A percentile compares a stretch with the other conserved stretches of the same genome.
phyloP scores from a whole-genome alignment of 139 green algal genomes.

The Picochlorum sp. region DNA sequence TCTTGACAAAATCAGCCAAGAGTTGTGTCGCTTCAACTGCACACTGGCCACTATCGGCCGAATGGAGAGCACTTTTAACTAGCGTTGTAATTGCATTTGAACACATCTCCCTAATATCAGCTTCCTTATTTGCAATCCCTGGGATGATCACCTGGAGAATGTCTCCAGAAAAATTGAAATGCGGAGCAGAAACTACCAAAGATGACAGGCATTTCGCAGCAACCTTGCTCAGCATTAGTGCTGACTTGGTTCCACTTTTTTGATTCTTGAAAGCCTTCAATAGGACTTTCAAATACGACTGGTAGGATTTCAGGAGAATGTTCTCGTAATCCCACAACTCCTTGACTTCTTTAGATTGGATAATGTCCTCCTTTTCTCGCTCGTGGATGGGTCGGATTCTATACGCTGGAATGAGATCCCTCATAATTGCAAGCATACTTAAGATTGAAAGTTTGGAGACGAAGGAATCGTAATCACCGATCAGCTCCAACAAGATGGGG shows the following conservation, averaged over 20 bases:
- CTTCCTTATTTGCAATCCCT: constrained; percentile 42
- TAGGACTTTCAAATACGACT: constrained; percentile 67
- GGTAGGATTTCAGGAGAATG: constrained; percentile 69
- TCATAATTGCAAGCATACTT: constrained; percentile 72
- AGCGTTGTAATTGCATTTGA: constrained; percentile 34
- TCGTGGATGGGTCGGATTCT: constrained; percentile 66
- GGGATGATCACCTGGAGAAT: constrained; percentile 70
- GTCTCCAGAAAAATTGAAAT: constrained; percentile 83
- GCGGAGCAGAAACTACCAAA: constrained; percentile 55
- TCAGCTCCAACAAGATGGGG: constrained; percentile 28
- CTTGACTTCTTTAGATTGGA: constrained; percentile 56
- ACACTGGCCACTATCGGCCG: constrained; percentile 6
- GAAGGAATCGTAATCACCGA: constrained; percentile 26
- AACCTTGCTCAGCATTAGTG: constrained; percentile 26
- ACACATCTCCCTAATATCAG: constrained; percentile 17
- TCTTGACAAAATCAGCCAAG: constrained; percentile 76
- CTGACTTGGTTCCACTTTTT: constrained; percentile 7
- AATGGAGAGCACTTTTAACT: constrained; percentile 21
- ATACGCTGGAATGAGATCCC: constrained; percentile 74
- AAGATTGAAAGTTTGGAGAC: constrained; percentile 70
- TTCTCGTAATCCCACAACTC: constrained; percentile 66
- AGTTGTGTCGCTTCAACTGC: constrained; percentile 73
- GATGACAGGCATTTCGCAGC: constrained; percentile 64
- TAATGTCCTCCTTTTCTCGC: constrained; percentile 49
- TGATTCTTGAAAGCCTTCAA: constrained; percentile 28